phyloP scores from a whole-genome alignment of 139 green algal species.

The Chlorella sp. region DNA sequence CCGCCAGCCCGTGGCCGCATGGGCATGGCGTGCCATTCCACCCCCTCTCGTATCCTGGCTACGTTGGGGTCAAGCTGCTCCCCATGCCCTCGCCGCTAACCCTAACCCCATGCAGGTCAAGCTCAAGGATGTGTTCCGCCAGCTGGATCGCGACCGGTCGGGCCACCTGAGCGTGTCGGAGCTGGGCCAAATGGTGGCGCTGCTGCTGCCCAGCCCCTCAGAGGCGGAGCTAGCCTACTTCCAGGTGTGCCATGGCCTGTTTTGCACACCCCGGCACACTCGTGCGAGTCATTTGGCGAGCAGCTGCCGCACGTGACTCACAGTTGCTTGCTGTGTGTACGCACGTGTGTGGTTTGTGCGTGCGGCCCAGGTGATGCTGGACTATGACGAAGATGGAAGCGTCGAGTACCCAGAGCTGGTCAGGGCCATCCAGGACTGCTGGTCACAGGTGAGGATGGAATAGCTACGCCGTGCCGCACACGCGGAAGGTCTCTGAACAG shows the following conservation, averaged over 20 bases:
- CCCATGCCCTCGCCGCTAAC: not conserved
- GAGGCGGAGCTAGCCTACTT: conserved; percentile 23
- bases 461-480: no score
- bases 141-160: conserved; percentile 22
- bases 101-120: not conserved
- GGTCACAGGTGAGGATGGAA: not conserved
- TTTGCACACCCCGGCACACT: no score
- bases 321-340: no score
- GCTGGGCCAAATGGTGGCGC: conserved; percentile 13
- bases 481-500: no score
- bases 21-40: no score
- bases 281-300: no score
- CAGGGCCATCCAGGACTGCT: not conserved
- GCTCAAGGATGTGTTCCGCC: conserved; percentile 13
- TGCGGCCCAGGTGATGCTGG: conserved; percentile 26
- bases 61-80: no score
- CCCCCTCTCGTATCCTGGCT: no score
- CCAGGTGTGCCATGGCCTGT: no score
- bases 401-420: conserved; percentile 32
- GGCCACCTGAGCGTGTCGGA: conserved; percentile 25
- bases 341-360: not conserved
- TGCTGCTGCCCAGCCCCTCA: conserved; percentile 23
- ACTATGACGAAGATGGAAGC: conserved; percentile 26
- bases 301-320: no score
- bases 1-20: no score